A percentile compares a stretch with the other conserved stretches of the same genome.
phyloP scores from a whole-genome alignment of 768 basidiomycete species.

The Podaxis mareebaensis region DNA sequence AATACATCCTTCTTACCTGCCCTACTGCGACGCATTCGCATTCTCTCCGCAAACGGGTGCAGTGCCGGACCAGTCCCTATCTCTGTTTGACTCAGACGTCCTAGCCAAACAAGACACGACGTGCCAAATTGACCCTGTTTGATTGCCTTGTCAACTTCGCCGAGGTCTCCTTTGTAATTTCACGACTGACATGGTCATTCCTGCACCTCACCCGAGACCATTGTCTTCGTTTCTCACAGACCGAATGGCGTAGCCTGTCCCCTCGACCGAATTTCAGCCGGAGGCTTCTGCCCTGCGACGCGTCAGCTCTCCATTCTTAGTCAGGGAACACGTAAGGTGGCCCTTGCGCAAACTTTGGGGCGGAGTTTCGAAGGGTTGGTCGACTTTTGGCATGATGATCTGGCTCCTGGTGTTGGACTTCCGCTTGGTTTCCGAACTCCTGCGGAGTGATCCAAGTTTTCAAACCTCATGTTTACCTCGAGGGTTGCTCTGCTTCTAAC shows the following conservation, averaged over 20 bases:
- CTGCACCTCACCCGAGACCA: background rate
- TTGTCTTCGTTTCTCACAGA: background rate
- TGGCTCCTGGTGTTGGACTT: background rate
- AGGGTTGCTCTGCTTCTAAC: background rate
- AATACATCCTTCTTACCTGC: background rate
- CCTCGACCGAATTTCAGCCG: background rate
- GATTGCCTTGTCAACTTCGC: background rate
- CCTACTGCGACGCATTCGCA: background rate
- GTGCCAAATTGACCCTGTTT: background rate
- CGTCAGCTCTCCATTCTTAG: background rate
- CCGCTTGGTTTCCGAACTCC: conserved; percentile 1
- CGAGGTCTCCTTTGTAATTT: background rate
- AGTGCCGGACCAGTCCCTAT: background rate
- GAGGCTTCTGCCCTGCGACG: background rate
- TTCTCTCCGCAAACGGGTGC: background rate
- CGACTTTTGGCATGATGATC: background rate
- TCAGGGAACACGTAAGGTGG: background rate
- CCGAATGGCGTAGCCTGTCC: background rate
- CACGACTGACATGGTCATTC: background rate
- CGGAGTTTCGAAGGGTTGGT: background rate
- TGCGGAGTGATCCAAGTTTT: background rate
- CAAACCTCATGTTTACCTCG: background rate
- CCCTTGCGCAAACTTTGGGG: background rate
- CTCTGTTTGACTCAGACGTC: background rate
- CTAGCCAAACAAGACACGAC: background rate